Base-by-base conservation (phyloP, 2,329 filamentous ascomycete genomes). In the Diplodia mutila region DNA sequence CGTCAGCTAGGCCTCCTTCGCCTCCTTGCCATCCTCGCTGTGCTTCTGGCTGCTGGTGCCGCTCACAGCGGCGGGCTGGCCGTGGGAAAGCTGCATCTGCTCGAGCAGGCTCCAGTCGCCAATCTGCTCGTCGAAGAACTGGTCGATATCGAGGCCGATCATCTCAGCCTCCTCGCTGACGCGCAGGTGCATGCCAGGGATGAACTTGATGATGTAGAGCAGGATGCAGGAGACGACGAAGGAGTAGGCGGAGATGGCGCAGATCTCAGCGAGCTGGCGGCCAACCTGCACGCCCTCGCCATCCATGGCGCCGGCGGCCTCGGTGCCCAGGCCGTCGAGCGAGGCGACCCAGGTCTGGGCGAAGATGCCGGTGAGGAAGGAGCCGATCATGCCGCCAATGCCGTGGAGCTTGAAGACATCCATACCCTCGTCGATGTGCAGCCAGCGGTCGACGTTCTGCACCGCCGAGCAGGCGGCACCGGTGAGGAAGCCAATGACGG, bases 391-490 rank as follows among this genome's bases (percentile, higher is more conserved):
- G 25, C 86, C 86, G 49, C 86, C 86, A 27, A 86, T 80, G 18
- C 84, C 85, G 73, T 87, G 85, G 14, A 87, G 81, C 73, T 86
- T 87, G 80, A 88, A 88, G 51, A 88, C 85, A 69, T 87, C 85
- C 73, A 88, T 83, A 12, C 85, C 84, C 69, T 87, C 86, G 70
- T 87, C 86, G 68, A 87, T 85, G 68, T 76, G 76, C 34, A 87
- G 73, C 82, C 84, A 85, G 29, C 83, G 79, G 72, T 87, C 85
- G 68, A 87, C 71, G 69, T 86, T 76, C 68, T 85, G 81, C 48
- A 83, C 78, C 1, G 78, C 73, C 9, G 83, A 80, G 74, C 85
- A 87, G 27, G 85, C 78, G 8, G 83, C 79, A 9, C 80, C 82
- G 4, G 85, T 87, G 37, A 87, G 70, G 77, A 87, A 85, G 5